Percentiles rank a stretch among this genome's conserved stretches.
Conservation (phyloP, 345 rosid species). For the Heritiera fomes region DNA sequence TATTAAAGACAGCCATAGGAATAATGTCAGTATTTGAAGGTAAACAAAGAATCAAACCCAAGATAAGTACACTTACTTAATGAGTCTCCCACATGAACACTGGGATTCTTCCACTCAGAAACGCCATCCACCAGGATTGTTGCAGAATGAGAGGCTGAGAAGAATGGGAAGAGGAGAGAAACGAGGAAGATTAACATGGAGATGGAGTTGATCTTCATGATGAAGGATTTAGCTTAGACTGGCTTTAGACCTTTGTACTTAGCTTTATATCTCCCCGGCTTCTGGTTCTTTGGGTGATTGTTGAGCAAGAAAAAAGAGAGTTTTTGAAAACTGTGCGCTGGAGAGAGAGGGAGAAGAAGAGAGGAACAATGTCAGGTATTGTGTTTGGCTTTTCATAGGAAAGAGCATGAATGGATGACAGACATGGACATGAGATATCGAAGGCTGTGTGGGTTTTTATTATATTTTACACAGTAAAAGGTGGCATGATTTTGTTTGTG, state of each 20-base stretch:
- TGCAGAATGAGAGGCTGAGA: conserved; percentile 42
- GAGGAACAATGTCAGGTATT: background rate
- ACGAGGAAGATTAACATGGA: conserved; percentile 33
- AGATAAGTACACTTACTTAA: background rate
- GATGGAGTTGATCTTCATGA: background rate
- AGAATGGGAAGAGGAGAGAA: conserved; percentile 36
- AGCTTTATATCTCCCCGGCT: background rate
- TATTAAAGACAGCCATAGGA: background rate
- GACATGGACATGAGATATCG: background rate
- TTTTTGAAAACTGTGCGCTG: background rate
- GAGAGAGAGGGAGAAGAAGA: background rate
- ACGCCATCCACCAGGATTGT: conserved; percentile 68
- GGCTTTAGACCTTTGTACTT: background rate
- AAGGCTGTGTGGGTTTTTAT: background rate
- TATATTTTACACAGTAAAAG: conserved; percentile 38
- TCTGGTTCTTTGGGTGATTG: background rate
- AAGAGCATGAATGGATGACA: conserved; percentile 34
- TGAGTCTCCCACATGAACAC: conserved; percentile 68
- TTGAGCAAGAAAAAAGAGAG: background rate
- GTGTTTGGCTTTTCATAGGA: background rate
- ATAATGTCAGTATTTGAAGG: conserved; percentile 8
- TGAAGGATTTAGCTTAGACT: background rate
- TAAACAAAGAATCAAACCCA: background rate
- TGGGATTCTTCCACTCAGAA: conserved; percentile 69
- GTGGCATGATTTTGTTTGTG: conserved; percentile 43